Evolutionary conservation across 2,329 filamentous ascomycete genomes (phyloP).

Genomic region (Fusarium fujikuroi): DNA sequence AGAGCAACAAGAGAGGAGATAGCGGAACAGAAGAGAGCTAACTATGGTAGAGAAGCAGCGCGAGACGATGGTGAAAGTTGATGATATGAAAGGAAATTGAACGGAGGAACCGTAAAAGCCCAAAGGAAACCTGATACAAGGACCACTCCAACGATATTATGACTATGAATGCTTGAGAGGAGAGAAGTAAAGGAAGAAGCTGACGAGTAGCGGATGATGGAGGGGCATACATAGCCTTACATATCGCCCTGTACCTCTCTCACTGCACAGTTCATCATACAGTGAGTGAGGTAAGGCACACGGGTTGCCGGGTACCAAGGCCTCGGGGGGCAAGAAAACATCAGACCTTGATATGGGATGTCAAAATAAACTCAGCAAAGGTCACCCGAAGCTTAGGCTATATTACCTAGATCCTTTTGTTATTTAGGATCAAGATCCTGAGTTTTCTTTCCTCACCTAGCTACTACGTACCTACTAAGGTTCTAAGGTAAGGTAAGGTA

Average conservation of each 20-base stretch:
- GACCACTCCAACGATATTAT: constrained; percentile 16
- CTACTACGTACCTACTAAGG: background rate
- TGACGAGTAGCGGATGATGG: constrained; percentile 2
- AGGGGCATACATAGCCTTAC: constrained; percentile 7
- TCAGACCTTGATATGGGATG: too few species aligned
- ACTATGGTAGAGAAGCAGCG: constrained; percentile 5
- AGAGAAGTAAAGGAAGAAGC: constrained; percentile 15
- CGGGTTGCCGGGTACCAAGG: background rate
- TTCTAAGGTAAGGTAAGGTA: background rate
- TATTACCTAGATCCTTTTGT: too few species aligned
- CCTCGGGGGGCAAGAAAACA: too few species aligned
- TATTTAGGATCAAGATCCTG: too few species aligned
- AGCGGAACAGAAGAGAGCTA: background rate
- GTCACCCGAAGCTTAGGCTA: too few species aligned
- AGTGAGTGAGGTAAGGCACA: constrained; percentile 5
- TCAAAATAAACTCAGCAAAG: too few species aligned
- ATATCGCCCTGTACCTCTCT: constrained; percentile 4
- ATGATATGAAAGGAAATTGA: constrained; percentile 15
- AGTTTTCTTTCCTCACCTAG: too few species aligned
- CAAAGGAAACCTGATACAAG: constrained; percentile 29
- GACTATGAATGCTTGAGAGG: constrained; percentile 14
- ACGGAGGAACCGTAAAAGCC: constrained; percentile 26
- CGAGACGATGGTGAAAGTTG: background rate
- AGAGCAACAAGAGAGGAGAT: constrained; percentile 3
- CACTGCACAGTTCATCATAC: constrained; percentile 15